phyloP scores from a whole-genome alignment of 1,139 yeast genomes.

The Schizosaccharomyces versatilis region DNA sequence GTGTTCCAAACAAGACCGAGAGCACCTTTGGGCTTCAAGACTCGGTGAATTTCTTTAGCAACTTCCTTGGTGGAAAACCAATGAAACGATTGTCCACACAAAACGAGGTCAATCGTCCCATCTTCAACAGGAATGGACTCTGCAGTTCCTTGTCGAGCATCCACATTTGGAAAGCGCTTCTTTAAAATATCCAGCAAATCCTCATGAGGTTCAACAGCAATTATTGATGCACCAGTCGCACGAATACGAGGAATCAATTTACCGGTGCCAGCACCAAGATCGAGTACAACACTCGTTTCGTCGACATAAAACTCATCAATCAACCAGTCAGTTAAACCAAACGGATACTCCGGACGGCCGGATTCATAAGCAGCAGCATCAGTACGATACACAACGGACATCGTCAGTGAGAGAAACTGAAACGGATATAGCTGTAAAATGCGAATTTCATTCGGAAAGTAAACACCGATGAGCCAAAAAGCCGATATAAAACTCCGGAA shows the following conservation, averaged over 20 bases:
- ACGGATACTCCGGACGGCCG: background rate
- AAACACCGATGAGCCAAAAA: no score
- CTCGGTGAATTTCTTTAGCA: slow-evolving; percentile 30
- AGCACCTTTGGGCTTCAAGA: slow-evolving; percentile 29
- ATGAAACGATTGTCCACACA: slow-evolving; percentile 48
- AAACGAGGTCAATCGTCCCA: slow-evolving; percentile 28
- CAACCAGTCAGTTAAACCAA: background rate
- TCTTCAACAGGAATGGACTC: slow-evolving; percentile 30
- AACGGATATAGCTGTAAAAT: no score
- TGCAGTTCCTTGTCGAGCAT: slow-evolving; percentile 24
- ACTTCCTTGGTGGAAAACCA: slow-evolving; percentile 39
- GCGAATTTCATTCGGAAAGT: no score
- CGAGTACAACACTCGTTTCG: background rate
- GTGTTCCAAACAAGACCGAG: slow-evolving; percentile 44
- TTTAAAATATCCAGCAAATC: slow-evolving; percentile 36
- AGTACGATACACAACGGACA: background rate
- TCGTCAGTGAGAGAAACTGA: no score
- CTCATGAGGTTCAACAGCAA: slow-evolving; percentile 35
- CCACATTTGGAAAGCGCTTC: slow-evolving; percentile 28
- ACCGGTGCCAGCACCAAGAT: background rate
- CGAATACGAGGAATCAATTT: background rate
- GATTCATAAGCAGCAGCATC: background rate
- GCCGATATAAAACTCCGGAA: no score
- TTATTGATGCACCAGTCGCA: slow-evolving; percentile 16
- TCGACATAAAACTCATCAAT: background rate